Base-by-base conservation (phyloP, 495 filamentous ascomycete genomes). In the Neurospora sp. region DNA sequence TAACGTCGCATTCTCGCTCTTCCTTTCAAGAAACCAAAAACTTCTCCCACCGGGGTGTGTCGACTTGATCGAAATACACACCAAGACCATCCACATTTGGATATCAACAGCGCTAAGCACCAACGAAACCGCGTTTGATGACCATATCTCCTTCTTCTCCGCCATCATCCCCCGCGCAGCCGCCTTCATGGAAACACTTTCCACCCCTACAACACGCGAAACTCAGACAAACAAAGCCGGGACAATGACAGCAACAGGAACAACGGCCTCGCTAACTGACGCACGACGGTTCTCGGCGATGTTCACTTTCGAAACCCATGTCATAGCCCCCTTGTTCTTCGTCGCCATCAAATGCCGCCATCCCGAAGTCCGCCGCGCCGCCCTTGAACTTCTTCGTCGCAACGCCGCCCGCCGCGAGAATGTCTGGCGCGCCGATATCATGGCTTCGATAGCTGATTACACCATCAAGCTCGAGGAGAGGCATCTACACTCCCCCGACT, bases 291-390 rank as follows among this genome's bases (percentile, higher is more conserved):
- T 80, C 39, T 75, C 77, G 4, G 48, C 79, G 40, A 73, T 80
- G 12, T 88, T 88, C 74, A 84, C 81, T 16, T 88, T 87, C 54
- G 86, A 88, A 73, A 85, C 84, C 79, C 83, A 85, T 48, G 79
- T 85, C n/a, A 82, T 85, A 27, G 82, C 84, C 3, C 82, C 85
- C 3, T 79, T 88, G 5, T 88, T 83, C 71, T 86, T 86, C 74
- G 83, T 86, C 20, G 82, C 81, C 2, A 80, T 84, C 39, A 88
- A 85, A 77, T 88, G 86, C 73, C 80, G 85, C 12, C 79, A 81
- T 37, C 84, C 86, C 6, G 70, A 79, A 8, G 78, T 87, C 7
- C 83, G 87, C 42, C 77, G 83, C 20, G 79, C 80, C 5, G 86
- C 86, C 5, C 76, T 85, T 3, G 78, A 78, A 8, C 71, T 84